Conservation (phyloP, 2,329 filamentous ascomycete genomes). For the Colletotrichum gloeosporioides region DNA sequence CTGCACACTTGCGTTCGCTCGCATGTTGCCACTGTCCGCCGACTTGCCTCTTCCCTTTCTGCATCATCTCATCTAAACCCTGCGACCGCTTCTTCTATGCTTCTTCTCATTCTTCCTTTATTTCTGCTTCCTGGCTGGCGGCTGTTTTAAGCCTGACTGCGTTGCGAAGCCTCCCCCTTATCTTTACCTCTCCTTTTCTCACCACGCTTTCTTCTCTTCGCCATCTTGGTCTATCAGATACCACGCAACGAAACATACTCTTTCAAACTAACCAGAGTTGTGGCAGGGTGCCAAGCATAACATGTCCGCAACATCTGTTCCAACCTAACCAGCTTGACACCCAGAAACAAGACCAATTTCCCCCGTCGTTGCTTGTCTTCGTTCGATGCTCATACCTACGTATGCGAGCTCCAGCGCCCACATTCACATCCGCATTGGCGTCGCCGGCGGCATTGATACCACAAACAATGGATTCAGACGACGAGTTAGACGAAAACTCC, state of each 20-base stretch:
- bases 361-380: not conserved
- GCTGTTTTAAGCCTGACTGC: not conserved
- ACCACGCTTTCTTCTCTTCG: not conserved
- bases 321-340: not conserved
- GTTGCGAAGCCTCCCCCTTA: not conserved
- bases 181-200: not conserved
- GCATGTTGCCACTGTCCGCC: slow-evolving; percentile 8
- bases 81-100: not conserved
- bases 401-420: slow-evolving; percentile 1
- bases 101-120: not conserved
- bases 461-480: slow-evolving; percentile 17
- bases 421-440: not conserved
- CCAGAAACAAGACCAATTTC: not conserved
- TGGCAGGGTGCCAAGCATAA: not conserved
- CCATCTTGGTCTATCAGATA: not conserved
- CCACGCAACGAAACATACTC: not conserved
- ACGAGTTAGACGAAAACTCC: slow-evolving; percentile 13
- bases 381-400: slow-evolving; percentile 11
- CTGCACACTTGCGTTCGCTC: not conserved
- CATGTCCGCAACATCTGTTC: not conserved
- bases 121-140: not conserved
- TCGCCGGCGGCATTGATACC: not conserved
- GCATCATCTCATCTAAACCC: not conserved
- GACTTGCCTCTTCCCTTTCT: not conserved
- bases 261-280: not conserved